Evolutionary conservation across 768 basidiomycete species (phyloP), one percentile per base, ranked within the genome.

Genomic region (Glaciozyma antarctica): DNA sequence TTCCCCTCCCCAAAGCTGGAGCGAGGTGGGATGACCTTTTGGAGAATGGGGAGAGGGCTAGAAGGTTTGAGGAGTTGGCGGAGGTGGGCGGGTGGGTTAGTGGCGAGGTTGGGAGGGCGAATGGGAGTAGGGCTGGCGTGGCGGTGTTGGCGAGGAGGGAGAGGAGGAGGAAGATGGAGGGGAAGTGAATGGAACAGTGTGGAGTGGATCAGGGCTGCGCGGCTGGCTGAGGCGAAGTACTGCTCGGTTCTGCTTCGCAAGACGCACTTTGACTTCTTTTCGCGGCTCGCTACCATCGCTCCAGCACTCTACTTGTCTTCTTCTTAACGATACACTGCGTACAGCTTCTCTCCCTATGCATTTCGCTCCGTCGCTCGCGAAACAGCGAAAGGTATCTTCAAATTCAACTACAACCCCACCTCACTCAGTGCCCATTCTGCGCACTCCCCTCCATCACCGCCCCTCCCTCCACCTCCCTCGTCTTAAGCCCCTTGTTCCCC

Each of bases 401-500:
- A 34, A 34, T 5, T 34, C 34, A 34, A 34, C 34, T 34, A 34
- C 34, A 34, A 34, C 5, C 34, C 34, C 34, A 5, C 43, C 44
- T 10, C 5, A 2, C 43, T 55, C 30, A 63, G 54, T 54, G 62
- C 5, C 52, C 52, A 19, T 54, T 54, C 28, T 32, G 13, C 19
- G 16, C 61, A 17, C 38, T 24, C 3, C 61, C 58, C 59, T 66
- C 60, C 49, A 63, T 60, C n/a, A 34, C 53, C 41, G 54, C 59
- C 34, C 65, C 63, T 13, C 65, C 66, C 32, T 62, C 65, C 41
- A 70, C 57, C 15, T 54, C 53, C 10, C 73, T 61, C 34, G 72
- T 71, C 6, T 79, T 76, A 22, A 81, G 75, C 2, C 67, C 67
- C 41, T 64, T 60, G 49, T 68, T 68, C 17, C 56, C 67, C 16